A percentile compares a stretch with the other conserved stretches of the same genome.
Evolutionary conservation across 2,329 filamentous ascomycete species (phyloP).

Genomic region (Hypoxylon sp.): DNA sequence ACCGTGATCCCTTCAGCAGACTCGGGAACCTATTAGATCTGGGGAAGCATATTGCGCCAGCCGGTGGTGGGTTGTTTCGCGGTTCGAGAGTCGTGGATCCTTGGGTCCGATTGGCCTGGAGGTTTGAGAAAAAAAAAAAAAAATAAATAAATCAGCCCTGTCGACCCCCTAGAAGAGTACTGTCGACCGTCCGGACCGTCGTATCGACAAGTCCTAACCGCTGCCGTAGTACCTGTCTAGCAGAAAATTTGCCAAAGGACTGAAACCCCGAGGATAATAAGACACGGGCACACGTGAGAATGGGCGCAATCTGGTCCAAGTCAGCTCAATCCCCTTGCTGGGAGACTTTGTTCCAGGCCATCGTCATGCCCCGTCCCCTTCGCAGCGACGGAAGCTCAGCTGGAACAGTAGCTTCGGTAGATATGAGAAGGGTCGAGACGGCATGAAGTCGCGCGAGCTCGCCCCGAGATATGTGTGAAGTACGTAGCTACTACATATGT

Average conservation of each 20-base stretch:
- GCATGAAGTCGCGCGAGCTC: neutral
- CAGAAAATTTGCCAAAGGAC: slow-evolving; percentile 10
- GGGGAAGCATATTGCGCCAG: slow-evolving; percentile 24
- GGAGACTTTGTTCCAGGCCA: slow-evolving; percentile 12
- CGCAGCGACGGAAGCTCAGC: slow-evolving; percentile 8
- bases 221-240: slow-evolving; percentile 4
- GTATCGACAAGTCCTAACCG: slow-evolving; percentile 13
- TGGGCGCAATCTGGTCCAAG: slow-evolving; percentile 30
- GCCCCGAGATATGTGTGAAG: no score
- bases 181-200: neutral
- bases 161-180: neutral
- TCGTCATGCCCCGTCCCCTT: slow-evolving; percentile 15
- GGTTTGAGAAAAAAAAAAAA: no score
- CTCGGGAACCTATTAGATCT: slow-evolving; percentile 10
- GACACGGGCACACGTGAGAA: slow-evolving; percentile 31
- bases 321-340: slow-evolving; percentile 25
- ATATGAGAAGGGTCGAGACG: neutral
- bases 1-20: slow-evolving; percentile 8
- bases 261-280: slow-evolving; percentile 24
- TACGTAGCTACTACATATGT: neutral
- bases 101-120: slow-evolving; percentile 22
- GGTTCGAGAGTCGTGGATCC: slow-evolving; percentile 12
- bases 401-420: slow-evolving; percentile 2
- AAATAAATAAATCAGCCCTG: slow-evolving; percentile 22
- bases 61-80: slow-evolving; percentile 3